Percentiles rank a stretch among this genome's conserved stretches.
These are phyloP conservation scores for Pichia phayaonensis DNA, from an alignment of 805 yeast species.

Conservation along the genomic window DNA sequence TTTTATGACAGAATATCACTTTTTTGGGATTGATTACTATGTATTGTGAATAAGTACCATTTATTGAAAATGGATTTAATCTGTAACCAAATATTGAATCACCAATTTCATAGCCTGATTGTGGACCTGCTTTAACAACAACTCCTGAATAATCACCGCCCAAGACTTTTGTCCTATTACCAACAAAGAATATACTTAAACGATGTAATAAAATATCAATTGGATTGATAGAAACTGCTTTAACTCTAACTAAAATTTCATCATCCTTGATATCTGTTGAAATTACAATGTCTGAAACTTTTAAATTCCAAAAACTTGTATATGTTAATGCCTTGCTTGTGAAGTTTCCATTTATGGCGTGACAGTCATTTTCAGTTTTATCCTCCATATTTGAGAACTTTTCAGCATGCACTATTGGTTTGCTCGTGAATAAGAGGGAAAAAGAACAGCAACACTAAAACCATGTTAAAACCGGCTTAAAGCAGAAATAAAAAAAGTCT, in stretches of 20 bases:
- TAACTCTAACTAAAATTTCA: constrained; percentile 12
- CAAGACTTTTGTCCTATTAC: constrained; percentile 7
- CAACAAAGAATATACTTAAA: constrained; percentile 5
- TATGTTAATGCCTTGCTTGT: constrained; percentile 12
- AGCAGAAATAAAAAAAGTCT: not conserved
- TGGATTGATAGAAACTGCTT: constrained; percentile 15
- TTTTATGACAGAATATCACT: constrained; percentile 23
- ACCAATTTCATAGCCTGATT: constrained; percentile 12
- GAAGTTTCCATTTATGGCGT: constrained; percentile 5
- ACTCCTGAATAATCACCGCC: constrained; percentile 19
- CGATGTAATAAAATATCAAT: constrained; percentile 10
- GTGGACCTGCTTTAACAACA: constrained; percentile 14
- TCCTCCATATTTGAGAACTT: not conserved
- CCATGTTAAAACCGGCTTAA: too few species aligned
- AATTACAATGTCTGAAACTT: not conserved
- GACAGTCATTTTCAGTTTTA: not conserved
- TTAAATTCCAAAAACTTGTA: constrained; percentile 9
- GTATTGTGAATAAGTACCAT: constrained; percentile 42
- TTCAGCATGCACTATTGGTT: not conserved
- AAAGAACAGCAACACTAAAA: not conserved
- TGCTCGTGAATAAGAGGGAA: not conserved
- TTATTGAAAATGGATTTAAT: not conserved
- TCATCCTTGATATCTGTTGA: constrained; percentile 5
- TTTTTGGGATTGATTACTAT: constrained; percentile 28
- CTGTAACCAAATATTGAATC: constrained; percentile 15